Evolutionary conservation across 257 asterid species (phyloP), one percentile per base, ranked within the genome.

Genomic region (Salvia rosmarinus): DNA sequence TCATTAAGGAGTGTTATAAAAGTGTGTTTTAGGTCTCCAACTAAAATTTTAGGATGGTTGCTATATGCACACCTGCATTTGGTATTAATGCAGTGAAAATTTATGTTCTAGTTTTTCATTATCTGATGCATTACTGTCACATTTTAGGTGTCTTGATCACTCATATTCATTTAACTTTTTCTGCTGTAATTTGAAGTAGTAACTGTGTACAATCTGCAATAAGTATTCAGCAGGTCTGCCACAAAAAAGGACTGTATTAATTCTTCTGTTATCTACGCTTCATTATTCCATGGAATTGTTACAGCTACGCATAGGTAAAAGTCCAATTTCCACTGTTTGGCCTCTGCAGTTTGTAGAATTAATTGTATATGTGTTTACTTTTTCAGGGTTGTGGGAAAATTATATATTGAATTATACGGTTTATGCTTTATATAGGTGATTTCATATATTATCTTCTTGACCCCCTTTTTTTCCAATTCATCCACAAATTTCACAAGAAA

Each of bases 11-110:
- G 35, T 28, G 20, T 11, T 50, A 9, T 19, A 50, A 39, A 39
- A 50, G 32, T 47, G 55, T 37, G 39, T 7, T 37, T 14, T 35
- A 49, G 42, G 21, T 49, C 6, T 34, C 35, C 77, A 72, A 37
- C 71, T 21, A 34, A 9, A 62, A 42, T 3, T 62, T 35, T 51
- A 68, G 71, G 64, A 20, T 46, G 70, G 57, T 72, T 72, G 60
- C 67, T 20, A 37, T 30, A 40, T 20, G 61, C 68, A 57, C 75
- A 46, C 44, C 44, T 72, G 76, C 54, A 52, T 47, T 21, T 47
- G 57, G 63, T 72, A 61, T 49, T 49, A 71, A 63, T 37, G 77
- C 71, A 63, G 40, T 51, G 71, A 72, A 62, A 39, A 35, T 9
- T 14, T 52, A 2, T 16, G 58, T 73, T 51, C 71, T 20, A 39